phyloP scores from a whole-genome alignment of 148 eudicot species.

The Nepenthes gracilis region DNA sequence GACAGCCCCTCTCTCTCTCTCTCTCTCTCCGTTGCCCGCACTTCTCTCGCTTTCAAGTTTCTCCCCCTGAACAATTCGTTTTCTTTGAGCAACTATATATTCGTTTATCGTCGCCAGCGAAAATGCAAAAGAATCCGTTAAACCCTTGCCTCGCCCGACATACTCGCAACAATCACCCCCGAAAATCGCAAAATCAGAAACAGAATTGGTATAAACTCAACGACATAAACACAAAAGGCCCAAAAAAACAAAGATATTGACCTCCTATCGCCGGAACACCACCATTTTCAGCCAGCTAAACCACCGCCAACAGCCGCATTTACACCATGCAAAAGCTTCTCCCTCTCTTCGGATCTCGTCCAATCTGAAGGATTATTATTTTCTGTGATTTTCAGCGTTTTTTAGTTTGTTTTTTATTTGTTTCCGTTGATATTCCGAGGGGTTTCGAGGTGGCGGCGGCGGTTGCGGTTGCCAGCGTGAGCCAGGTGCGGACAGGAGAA shows the following conservation, averaged over 20 bases:
- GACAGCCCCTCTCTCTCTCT: neutral
- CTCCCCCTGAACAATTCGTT: too few species aligned
- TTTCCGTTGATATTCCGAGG: neutral
- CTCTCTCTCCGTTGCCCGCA: neutral
- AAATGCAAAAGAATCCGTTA: slow-evolving; percentile 14
- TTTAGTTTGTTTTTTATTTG: too few species aligned
- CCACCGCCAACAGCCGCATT: too few species aligned
- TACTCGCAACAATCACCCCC: neutral
- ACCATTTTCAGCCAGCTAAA: too few species aligned
- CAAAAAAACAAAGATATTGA: too few species aligned
- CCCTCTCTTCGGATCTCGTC: too few species aligned
- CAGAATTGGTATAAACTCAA: neutral
- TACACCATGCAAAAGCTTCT: too few species aligned
- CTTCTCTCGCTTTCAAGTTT: neutral
- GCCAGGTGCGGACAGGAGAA: slow-evolving; percentile 5
- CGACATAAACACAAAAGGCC: slow-evolving; percentile 1
- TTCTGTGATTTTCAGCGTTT: too few species aligned
- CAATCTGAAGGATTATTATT: too few species aligned
- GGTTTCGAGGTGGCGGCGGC: neutral
- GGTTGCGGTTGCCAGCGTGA: neutral
- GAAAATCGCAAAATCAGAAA: neutral
- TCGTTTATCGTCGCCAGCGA: too few species aligned
- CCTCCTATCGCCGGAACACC: too few species aligned
- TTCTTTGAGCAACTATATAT: too few species aligned
- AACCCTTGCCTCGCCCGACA: slow-evolving; percentile 23